Percentiles rank a stretch among this genome's conserved stretches.
Conservation (phyloP, 1,284 basidiomycete genomes). For the Inonotus obliquus region DNA sequence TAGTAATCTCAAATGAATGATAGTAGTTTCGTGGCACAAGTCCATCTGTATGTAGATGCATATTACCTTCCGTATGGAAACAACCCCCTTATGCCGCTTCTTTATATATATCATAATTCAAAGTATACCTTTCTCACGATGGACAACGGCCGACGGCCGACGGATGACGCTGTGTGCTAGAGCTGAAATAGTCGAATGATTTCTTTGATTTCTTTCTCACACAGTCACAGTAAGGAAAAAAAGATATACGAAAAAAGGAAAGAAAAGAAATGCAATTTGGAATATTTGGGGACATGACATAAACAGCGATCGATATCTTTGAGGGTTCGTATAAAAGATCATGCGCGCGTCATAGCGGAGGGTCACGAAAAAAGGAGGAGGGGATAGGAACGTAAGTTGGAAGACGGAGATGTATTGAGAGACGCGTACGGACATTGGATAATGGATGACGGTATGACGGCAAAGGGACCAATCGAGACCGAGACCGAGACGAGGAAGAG, state of each 20-base stretch:
- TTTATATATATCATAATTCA: background rate
- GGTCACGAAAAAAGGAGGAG: background rate
- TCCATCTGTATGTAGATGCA: too few species aligned
- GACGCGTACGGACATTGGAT: background rate
- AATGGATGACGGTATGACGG: background rate
- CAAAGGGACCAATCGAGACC: background rate
- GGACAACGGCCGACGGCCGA: too few species aligned
- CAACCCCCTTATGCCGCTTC: background rate
- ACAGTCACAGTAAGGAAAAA: too few species aligned
- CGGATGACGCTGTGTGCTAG: too few species aligned
- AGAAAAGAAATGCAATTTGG: conserved; percentile 3
- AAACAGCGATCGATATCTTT: background rate
- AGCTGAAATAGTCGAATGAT: too few species aligned
- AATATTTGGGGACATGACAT: background rate
- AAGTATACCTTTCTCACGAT: background rate
- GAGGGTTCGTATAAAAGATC: conserved; percentile 7
- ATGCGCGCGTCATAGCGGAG: background rate
- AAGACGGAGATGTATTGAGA: background rate
- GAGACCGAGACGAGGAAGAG: background rate
- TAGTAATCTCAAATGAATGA: too few species aligned
- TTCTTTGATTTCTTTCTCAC: background rate
- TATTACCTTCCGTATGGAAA: too few species aligned
- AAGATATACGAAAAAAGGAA: too few species aligned
- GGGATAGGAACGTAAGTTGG: background rate
- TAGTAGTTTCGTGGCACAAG: too few species aligned